Percentiles rank a stretch among this genome's conserved stretches.
phyloP scores from a whole-genome alignment of 1,284 basidiomycete genomes.

The Omphalotus olearius region DNA sequence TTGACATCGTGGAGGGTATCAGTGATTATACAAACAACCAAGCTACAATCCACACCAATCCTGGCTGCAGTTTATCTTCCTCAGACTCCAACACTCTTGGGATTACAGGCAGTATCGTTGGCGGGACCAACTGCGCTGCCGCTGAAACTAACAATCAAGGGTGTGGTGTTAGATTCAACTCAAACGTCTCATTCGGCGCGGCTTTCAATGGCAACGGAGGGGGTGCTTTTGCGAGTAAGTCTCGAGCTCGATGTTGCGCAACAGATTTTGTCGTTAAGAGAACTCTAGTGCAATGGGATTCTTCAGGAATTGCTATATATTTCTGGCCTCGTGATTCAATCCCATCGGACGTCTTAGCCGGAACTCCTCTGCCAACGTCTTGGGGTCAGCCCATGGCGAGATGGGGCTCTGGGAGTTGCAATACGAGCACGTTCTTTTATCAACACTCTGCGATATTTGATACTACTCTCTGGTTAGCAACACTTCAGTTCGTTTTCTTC shows the following conservation, averaged over 20 bases:
- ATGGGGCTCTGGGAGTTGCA: conserved; percentile 69
- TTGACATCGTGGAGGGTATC: conserved; percentile 84
- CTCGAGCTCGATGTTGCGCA: background rate
- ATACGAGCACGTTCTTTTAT: conserved; percentile 73
- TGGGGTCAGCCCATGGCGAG: conserved; percentile 78
- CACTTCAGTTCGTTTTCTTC: background rate
- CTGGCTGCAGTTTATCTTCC: conserved; percentile 64
- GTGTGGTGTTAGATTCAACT: conserved; percentile 57
- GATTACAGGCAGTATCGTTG: conserved; percentile 60
- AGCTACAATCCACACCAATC: conserved; percentile 73
- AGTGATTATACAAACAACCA: conserved; percentile 78
- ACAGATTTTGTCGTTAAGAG: background rate
- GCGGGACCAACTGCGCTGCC: conserved; percentile 67
- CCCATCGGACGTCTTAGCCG: conserved; percentile 69
- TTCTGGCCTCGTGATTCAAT: conserved; percentile 74
- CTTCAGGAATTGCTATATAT: conserved; percentile 70
- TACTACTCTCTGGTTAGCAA: conserved; percentile 70
- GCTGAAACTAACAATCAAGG: conserved; percentile 63
- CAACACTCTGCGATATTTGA: conserved; percentile 77
- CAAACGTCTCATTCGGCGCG: conserved; percentile 55
- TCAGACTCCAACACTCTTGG: conserved; percentile 43
- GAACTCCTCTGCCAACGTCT: conserved; percentile 58
- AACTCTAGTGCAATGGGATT: conserved; percentile 42
- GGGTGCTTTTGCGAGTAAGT: conserved; percentile 77
- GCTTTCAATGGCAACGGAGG: conserved; percentile 72